These are phyloP conservation scores for Nakaseomyces uthaithaninus DNA, from an alignment of 1,139 yeast genomes.

Conservation along the genomic window DNA sequence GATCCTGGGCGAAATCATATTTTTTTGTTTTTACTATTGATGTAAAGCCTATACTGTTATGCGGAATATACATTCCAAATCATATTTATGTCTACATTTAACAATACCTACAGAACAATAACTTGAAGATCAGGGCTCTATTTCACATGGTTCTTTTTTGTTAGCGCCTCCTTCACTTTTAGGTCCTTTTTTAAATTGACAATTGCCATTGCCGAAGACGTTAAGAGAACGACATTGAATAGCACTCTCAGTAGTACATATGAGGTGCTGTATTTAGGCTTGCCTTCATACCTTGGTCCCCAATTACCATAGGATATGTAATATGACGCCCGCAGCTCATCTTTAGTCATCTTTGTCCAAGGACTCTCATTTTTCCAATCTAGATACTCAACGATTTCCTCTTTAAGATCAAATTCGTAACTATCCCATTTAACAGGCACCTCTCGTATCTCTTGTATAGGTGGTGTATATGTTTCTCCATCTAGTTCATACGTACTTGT, in stretches of 20 bases:
- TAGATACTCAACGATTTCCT: slow-evolving; percentile 38
- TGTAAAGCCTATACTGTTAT: not conserved
- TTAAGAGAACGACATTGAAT: slow-evolving; percentile 20
- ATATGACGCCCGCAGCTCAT: slow-evolving; percentile 35
- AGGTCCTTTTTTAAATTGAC: slow-evolving; percentile 21
- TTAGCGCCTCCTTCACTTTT: slow-evolving; percentile 11
- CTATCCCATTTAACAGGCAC: slow-evolving; percentile 32
- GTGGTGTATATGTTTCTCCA: slow-evolving; percentile 21
- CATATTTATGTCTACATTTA: not conserved
- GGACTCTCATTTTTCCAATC: slow-evolving; percentile 38
- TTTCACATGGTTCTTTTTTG: slow-evolving; percentile 9
- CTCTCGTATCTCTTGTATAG: slow-evolving; percentile 15
- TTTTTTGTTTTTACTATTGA: not conserved
- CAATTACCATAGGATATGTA: slow-evolving; percentile 25
- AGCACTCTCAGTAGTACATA: slow-evolving; percentile 21
- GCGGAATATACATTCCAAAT: not conserved
- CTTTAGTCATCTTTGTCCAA: slow-evolving; percentile 34
- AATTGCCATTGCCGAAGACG: slow-evolving; percentile 21
- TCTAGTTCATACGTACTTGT: not conserved
- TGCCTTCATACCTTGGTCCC: slow-evolving; percentile 25
- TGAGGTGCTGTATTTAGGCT: slow-evolving; percentile 12
- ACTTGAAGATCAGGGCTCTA: slow-evolving; percentile 12
- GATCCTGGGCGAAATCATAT: slow-evolving; percentile 97
- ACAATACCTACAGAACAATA: slow-evolving; percentile 8
- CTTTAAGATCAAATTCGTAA: slow-evolving; percentile 35